These are phyloP conservation scores for Endocalyx cinctus DNA, from an alignment of 2,329 filamentous ascomycete genomes.

Conservation along the genomic window DNA sequence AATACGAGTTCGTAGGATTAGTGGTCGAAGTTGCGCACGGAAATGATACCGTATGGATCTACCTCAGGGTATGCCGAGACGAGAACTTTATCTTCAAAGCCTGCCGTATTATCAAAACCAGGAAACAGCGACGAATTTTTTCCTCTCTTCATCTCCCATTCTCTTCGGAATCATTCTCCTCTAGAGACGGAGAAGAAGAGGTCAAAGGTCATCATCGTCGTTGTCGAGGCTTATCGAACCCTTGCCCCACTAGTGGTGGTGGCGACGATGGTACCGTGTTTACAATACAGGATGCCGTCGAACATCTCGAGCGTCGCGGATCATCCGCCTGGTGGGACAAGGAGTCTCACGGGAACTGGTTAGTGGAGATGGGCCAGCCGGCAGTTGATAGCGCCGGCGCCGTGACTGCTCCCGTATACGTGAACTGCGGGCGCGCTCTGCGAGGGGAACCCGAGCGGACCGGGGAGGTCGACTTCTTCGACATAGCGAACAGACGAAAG, in stretches of 20 bases:
- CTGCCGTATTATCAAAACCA: background rate
- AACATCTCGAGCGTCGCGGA: background rate
- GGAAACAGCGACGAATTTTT: no score
- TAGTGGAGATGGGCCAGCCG: background rate
- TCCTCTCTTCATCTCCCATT: no score
- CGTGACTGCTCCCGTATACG: background rate
- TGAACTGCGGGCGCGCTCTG: background rate
- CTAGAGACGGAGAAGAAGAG: no score
- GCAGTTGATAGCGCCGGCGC: background rate
- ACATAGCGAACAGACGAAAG: no score
- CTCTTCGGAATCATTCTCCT: no score
- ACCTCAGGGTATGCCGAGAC: background rate
- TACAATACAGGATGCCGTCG: background rate
- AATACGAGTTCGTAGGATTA: background rate
- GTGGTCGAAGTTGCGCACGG: background rate
- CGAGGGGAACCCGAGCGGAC: background rate
- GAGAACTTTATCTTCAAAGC: background rate
- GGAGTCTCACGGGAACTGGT: background rate
- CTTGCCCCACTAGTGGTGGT: no score
- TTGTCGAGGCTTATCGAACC: no score
- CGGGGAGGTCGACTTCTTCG: no score
- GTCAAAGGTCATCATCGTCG: no score
- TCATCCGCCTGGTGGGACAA: background rate
- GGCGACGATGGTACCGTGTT: background rate
- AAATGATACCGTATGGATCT: background rate